Percentiles rank a stretch among this genome's conserved stretches.
Evolutionary conservation across 2,329 filamentous ascomycete genomes (phyloP).

Genomic region (Fusarium pseudocircinatum): DNA sequence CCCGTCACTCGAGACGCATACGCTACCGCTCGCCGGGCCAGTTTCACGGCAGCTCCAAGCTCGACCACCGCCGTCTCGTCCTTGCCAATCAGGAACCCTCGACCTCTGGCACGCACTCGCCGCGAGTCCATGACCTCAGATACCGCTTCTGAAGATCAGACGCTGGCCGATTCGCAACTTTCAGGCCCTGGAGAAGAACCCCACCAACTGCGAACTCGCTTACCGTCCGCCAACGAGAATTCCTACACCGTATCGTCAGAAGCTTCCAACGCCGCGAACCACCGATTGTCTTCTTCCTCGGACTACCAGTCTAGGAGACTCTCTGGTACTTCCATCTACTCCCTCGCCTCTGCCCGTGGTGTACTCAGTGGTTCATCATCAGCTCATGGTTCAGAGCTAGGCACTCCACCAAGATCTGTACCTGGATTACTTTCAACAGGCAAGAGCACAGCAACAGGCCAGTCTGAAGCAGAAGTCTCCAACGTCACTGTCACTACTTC

Average conservation of each 20-base stretch:
- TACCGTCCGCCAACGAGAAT: slow-evolving; percentile 45
- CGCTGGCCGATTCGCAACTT: slow-evolving; percentile 51
- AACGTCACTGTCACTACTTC: slow-evolving; percentile 65
- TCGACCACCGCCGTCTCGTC: slow-evolving; percentile 38
- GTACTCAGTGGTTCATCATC: slow-evolving; percentile 61
- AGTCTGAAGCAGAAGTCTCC: slow-evolving; percentile 62
- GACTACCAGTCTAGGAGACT: slow-evolving; percentile 70
- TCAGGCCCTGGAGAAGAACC: slow-evolving; percentile 57
- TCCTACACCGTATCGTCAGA: slow-evolving; percentile 57
- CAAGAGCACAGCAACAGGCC: slow-evolving; percentile 53
- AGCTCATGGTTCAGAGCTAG: slow-evolving; percentile 62
- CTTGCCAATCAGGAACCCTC: slow-evolving; percentile 51
- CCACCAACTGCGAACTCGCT: slow-evolving; percentile 55
- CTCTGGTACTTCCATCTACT: slow-evolving; percentile 79
- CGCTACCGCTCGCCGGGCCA: slow-evolving; percentile 62
- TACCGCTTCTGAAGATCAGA: slow-evolving; percentile 51
- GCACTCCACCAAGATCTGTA: slow-evolving; percentile 53
- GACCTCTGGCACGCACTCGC: slow-evolving; percentile 54
- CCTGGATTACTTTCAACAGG: slow-evolving; percentile 59
- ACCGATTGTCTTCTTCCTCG: slow-evolving; percentile 55
- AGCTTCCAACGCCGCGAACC: slow-evolving; percentile 54
- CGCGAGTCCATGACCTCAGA: slow-evolving; percentile 56
- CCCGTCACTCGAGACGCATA: slow-evolving; percentile 66
- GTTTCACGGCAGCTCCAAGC: slow-evolving; percentile 68
- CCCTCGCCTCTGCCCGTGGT: slow-evolving; percentile 69